Percentiles rank a stretch among this genome's conserved stretches.
Evolutionary conservation across 257 asterid species (phyloP).

Genomic region (Nyctanthes arbortristis): DNA sequence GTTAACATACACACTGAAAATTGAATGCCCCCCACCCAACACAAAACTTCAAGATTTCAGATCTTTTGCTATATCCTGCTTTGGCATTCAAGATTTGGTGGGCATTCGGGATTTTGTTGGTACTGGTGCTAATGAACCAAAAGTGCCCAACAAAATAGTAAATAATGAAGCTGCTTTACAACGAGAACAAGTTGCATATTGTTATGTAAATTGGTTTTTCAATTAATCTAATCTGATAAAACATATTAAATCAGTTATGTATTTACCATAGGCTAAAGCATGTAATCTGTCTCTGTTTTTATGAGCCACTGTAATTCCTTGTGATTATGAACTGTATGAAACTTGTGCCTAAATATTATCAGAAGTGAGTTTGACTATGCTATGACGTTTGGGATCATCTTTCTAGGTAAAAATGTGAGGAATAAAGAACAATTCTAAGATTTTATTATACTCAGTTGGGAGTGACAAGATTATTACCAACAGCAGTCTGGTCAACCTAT

Average conservation of each 20-base stretch:
- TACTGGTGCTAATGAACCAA: background rate
- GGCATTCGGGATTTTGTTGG: background rate
- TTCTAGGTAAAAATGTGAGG: background rate
- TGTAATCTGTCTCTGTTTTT: too few relatives aligned
- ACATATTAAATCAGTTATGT: background rate
- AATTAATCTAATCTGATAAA: background rate
- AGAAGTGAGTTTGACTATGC: background rate
- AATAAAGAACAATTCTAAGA: background rate
- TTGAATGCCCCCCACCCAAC: constrained; percentile 7
- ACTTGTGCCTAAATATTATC: too few relatives aligned
- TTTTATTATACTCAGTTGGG: background rate
- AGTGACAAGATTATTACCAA: background rate
- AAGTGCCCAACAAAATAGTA: background rate
- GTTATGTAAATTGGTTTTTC: background rate
- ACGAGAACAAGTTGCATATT: constrained; percentile 21
- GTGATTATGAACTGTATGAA: too few relatives aligned
- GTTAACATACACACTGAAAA: background rate
- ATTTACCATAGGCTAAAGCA: too few relatives aligned
- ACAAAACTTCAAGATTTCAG: background rate
- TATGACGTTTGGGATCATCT: background rate
- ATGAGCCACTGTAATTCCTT: too few relatives aligned
- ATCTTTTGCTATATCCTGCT: constrained; percentile 7
- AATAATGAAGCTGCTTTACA: constrained; percentile 21
- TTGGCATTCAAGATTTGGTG: background rate
- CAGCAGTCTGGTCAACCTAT: background rate